Evolutionary conservation across 2,329 filamentous ascomycete species (phyloP).

Genomic region (Aspergillus sp.): DNA sequence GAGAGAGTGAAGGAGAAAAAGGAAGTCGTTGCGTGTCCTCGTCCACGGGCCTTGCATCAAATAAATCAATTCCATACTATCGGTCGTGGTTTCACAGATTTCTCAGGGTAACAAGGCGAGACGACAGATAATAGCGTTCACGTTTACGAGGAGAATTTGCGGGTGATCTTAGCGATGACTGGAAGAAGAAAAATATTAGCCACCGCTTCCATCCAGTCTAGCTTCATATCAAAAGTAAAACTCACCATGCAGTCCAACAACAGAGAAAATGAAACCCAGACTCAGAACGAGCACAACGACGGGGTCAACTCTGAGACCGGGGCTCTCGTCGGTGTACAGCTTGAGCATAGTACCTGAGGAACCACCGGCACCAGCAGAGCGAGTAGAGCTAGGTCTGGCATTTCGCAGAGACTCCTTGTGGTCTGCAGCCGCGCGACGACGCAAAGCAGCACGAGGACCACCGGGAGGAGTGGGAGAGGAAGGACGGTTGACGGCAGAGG

Average conservation of each 20-base stretch:
- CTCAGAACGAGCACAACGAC: slow-evolving; percentile 95
- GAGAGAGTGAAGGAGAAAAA: slow-evolving; percentile 5
- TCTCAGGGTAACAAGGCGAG: background rate
- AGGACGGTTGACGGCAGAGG: slow-evolving; percentile 68
- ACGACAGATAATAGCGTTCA: background rate
- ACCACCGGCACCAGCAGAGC: slow-evolving; percentile 88
- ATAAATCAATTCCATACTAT: too few species aligned
- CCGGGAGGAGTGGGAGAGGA: slow-evolving; percentile 86
- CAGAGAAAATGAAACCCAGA: slow-evolving; percentile 97
- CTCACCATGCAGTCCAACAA: slow-evolving; percentile 95
- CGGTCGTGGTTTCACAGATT: too few species aligned
- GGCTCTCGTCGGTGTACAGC: slow-evolving; percentile 97
- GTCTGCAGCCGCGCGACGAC: slow-evolving; percentile 90
- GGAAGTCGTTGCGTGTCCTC: slow-evolving; percentile 1
- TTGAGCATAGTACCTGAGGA: slow-evolving; percentile 98
- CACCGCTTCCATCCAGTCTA: too few species aligned
- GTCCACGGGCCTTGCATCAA: too few species aligned
- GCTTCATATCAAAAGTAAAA: slow-evolving; percentile 12
- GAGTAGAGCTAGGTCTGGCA: slow-evolving; percentile 84
- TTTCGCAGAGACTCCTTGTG: slow-evolving; percentile 97
- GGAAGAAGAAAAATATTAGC: background rate
- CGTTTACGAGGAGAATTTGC: slow-evolving; percentile 66
- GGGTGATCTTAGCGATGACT: slow-evolving; percentile 95
- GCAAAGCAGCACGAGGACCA: slow-evolving; percentile 90
- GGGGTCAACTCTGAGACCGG: slow-evolving; percentile 94